Base-by-base conservation (phyloP, 2,329 filamentous ascomycete genomes). In the Xenoacremonium recifei region DNA sequence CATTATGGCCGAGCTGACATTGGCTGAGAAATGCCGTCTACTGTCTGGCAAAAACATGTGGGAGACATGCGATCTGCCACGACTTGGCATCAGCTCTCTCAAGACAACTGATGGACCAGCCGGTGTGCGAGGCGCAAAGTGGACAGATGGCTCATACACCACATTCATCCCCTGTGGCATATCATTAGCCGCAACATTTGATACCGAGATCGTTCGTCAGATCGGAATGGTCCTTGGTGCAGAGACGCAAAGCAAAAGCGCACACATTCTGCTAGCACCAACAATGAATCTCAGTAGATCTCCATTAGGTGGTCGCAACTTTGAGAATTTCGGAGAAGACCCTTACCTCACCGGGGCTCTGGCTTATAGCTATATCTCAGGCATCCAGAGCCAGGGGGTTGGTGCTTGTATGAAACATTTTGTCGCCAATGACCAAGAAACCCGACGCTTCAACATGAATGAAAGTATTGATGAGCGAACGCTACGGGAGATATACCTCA, bases 261-360 rank as follows among this genome's bases (percentile, higher is more conserved):
- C 84, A n/a, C 83, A 89, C 58, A 75, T 87, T 9, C 77, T 84
- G 49, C 72, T 89, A 12, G 85, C 84, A 5, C 85, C 85, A 3
- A 75, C 70, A 0, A 68, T 73, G 44, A 72, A 66, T 50, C 69
- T 71, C 34, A 68, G 71, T 31, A 60, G 69, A 7, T 65, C 64
- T 5, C 69, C 69, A 0, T 58, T 70, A 5, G 69, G 62, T 4
- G 69, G 69, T 13, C 55, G 69, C 37, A 66, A 66, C 21, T 72
- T 71, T 42, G 70, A 73, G 50, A 67, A 63, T 37, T 60, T 70
- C 35, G 65, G 62, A 19, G 66, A 72, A 45, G 70, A 73, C 44
- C 69, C 69, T n/a, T 53, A 71, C 13, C 54, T 71, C 2, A 62
- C 68, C 21, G 69, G 70, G 11, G 54, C 66, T 21, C 55, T 69